Percentiles rank a stretch among this genome's conserved stretches.
These are phyloP conservation scores for Beta macrorhiza DNA, from an alignment of 179 eudicot genomes.

Conservation along the genomic window DNA sequence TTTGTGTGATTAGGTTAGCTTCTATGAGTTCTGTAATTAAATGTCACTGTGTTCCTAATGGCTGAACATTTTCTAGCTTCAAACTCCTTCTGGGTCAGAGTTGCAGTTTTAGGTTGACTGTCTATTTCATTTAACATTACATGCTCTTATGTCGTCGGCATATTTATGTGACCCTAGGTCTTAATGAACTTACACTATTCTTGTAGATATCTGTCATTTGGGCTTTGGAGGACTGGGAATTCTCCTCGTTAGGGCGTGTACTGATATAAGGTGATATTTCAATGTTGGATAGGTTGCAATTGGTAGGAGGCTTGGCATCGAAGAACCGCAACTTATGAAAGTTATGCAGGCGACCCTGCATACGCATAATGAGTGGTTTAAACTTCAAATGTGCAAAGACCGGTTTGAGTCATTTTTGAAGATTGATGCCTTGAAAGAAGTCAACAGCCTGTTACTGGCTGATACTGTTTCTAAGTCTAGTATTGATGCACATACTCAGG, in stretches of 20 bases:
- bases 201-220: not conserved
- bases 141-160: not conserved
- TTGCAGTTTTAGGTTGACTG: not conserved
- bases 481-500: constrained; percentile 43
- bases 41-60: not conserved
- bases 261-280: not conserved
- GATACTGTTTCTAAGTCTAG: constrained; percentile 45
- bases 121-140: not conserved
- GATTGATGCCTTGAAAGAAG: constrained; percentile 69
- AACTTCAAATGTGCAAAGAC: constrained; percentile 89
- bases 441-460: constrained; percentile 42
- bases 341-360: constrained; percentile 66
- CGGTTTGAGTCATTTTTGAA: constrained; percentile 75
- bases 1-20: no score
- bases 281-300: constrained; percentile 58
- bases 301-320: constrained; percentile 75
- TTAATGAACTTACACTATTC: no score
- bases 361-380: constrained; percentile 83
- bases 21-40: no score
- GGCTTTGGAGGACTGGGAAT: not conserved
- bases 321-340: constrained; percentile 88
- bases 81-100: not conserved
- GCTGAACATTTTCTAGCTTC: not conserved
- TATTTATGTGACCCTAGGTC: not conserved
- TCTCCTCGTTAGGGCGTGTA: not conserved